These are phyloP conservation scores for Picea abies DNA, from an alignment of 83 land plant genomes.

Conservation along the genomic window DNA sequence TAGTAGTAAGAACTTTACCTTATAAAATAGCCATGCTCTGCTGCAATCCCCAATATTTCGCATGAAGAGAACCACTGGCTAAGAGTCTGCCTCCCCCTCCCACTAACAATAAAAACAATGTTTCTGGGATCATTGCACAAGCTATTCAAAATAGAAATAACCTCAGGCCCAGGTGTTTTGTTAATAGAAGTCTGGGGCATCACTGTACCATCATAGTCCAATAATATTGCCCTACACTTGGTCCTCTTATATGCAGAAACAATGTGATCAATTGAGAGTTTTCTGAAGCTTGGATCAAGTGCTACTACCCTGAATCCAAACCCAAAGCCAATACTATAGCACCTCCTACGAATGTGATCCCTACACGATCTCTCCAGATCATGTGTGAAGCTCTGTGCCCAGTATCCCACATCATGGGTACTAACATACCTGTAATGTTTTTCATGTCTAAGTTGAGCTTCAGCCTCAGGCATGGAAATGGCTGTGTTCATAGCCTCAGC, in stretches of 20 bases:
- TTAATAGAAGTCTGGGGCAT: slow-evolving; percentile 57
- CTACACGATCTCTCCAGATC: slow-evolving; percentile 69
- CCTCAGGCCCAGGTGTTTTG: slow-evolving; percentile 51
- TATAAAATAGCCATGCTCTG: slow-evolving; percentile 74
- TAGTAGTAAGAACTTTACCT: slow-evolving; percentile 29
- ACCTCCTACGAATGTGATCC: slow-evolving; percentile 52
- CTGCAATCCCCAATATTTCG: slow-evolving; percentile 61
- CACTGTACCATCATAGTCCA: slow-evolving; percentile 78
- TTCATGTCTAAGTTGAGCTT: slow-evolving; percentile 68
- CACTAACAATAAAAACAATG: slow-evolving; percentile 76
- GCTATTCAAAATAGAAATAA: slow-evolving; percentile 49
- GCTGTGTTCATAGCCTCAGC: slow-evolving; percentile 59
- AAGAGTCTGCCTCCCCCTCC: slow-evolving; percentile 52
- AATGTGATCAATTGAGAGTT: slow-evolving; percentile 47
- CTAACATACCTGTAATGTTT: slow-evolving; percentile 77
- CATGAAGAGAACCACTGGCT: slow-evolving; percentile 64
- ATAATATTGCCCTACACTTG: slow-evolving; percentile 59
- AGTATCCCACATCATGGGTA: slow-evolving; percentile 69
- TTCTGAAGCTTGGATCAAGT: slow-evolving; percentile 62
- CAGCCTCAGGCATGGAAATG: slow-evolving; percentile 36
- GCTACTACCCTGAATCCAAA: slow-evolving; percentile 60
- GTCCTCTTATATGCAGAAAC: slow-evolving; percentile 53
- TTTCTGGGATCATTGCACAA: slow-evolving; percentile 69
- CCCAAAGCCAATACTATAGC: slow-evolving; percentile 73
- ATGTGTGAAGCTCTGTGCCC: slow-evolving; percentile 70